Conservation (phyloP, 2,329 filamentous ascomycete species). For the Lachnellula suecica region DNA sequence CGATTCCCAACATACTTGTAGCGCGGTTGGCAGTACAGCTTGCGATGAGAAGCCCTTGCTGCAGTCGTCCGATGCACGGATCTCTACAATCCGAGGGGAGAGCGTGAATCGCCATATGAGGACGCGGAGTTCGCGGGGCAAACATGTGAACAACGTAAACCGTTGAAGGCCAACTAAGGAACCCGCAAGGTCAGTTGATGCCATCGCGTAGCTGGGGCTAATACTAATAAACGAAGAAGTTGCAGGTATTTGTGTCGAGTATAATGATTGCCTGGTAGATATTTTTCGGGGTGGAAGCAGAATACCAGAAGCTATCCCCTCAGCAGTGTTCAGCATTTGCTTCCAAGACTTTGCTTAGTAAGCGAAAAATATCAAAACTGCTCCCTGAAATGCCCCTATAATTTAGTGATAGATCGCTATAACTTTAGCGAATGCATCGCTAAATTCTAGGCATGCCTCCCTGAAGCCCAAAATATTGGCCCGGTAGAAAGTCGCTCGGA, state of each 20-base stretch:
- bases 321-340: too few relatives aligned
- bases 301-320: too few relatives aligned
- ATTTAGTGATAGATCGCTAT: too few relatives aligned
- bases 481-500: too few relatives aligned
- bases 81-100: conserved; percentile 4
- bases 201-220: neutral
- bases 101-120: conserved; percentile 13
- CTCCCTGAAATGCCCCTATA: too few relatives aligned
- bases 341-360: too few relatives aligned
- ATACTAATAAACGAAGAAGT: too few relatives aligned
- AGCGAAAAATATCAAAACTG: too few relatives aligned
- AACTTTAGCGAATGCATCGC: too few relatives aligned
- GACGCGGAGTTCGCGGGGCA: conserved; percentile 13
- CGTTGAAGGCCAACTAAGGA: conserved; percentile 2
- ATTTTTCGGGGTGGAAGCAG: neutral
- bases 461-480: too few relatives aligned
- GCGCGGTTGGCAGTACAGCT: neutral
- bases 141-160: conserved; percentile 5
- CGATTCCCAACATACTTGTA: conserved; percentile 1
- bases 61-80: conserved; percentile 1
- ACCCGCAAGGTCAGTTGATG: neutral
- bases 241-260: too few relatives aligned
- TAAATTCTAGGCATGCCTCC: too few relatives aligned
- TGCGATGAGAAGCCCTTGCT: conserved; percentile 1
- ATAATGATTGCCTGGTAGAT: neutral